These are phyloP conservation scores for Trichoderma koningii DNA, from an alignment of 2,329 filamentous ascomycete genomes.

Conservation along the genomic window DNA sequence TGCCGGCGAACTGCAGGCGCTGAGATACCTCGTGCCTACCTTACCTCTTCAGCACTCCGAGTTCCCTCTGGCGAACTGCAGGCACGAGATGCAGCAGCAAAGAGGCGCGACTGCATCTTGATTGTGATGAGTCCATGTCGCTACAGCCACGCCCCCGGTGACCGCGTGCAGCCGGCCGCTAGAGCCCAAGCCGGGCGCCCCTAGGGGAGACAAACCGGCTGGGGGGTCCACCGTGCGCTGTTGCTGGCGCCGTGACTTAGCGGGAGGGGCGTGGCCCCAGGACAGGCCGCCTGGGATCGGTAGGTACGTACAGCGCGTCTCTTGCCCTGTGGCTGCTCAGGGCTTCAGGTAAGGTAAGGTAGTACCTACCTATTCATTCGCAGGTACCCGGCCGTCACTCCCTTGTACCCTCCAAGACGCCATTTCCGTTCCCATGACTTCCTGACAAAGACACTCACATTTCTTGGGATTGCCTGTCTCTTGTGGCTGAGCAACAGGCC, in stretches of 20 bases:
- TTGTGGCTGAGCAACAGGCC: too few relatives aligned
- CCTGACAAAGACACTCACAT: too few relatives aligned
- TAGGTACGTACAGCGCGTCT: too few relatives aligned
- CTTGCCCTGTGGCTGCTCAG: background rate
- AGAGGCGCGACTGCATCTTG: conserved; percentile 1
- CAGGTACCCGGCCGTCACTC: too few relatives aligned
- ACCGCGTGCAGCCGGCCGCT: conserved; percentile 14
- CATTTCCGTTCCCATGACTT: too few relatives aligned
- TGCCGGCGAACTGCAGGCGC: too few relatives aligned
- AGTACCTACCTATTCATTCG: too few relatives aligned
- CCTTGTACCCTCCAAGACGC: too few relatives aligned
- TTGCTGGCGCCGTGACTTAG: background rate
- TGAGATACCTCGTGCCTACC: too few relatives aligned
- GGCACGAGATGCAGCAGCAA: conserved; percentile 20
- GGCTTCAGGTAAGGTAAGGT: too few relatives aligned
- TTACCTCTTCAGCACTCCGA: too few relatives aligned
- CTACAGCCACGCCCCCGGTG: conserved; percentile 24
- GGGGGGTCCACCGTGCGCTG: conserved; percentile 8
- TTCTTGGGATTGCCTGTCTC: too few relatives aligned
- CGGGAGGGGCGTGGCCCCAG: conserved; percentile 20
- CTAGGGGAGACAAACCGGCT: background rate
- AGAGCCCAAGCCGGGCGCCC: conserved; percentile 23
- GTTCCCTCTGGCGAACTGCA: background rate
- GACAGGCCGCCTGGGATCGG: background rate
- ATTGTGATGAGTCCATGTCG: conserved; percentile 21